phyloP scores from a whole-genome alignment of 495 filamentous ascomycete genomes.

The Entonaema liquescens region DNA sequence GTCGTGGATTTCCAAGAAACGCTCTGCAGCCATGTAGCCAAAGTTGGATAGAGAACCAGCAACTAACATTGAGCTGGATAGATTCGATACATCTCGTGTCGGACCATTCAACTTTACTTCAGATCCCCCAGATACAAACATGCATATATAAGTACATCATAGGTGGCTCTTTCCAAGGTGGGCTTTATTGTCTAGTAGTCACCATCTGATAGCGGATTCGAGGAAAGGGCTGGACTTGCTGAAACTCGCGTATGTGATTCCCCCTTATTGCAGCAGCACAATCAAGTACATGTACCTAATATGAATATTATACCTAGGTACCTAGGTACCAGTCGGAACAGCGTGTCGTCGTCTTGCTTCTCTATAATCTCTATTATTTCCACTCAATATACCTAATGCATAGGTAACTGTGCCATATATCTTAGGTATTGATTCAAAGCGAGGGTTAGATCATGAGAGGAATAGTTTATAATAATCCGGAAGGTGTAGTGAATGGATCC shows the following conservation, averaged over 20 bases:
- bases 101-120: constrained; percentile 15
- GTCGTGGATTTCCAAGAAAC: constrained; percentile 32
- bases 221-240: not conserved
- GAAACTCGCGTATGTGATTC: not conserved
- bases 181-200: not conserved
- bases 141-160: not conserved
- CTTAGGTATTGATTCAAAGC: too few species aligned
- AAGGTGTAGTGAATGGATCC: too few species aligned
- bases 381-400: too few species aligned
- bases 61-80: not conserved
- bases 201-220: not conserved
- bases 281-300: not conserved
- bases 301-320: too few species aligned
- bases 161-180: not conserved
- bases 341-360: too few species aligned
- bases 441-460: too few species aligned
- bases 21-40: constrained; percentile 10
- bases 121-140: not conserved
- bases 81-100: constrained; percentile 28
- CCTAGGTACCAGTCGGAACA: too few species aligned
- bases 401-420: too few species aligned
- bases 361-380: too few species aligned
- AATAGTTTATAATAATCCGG: too few species aligned
- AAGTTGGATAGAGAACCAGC: constrained; percentile 9
- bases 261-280: not conserved